Percentiles rank a stretch among this genome's conserved stretches.
These are phyloP conservation scores for Pseudogymnoascus sp. DNA, from an alignment of 2,329 filamentous ascomycete genomes.

Conservation along the genomic window DNA sequence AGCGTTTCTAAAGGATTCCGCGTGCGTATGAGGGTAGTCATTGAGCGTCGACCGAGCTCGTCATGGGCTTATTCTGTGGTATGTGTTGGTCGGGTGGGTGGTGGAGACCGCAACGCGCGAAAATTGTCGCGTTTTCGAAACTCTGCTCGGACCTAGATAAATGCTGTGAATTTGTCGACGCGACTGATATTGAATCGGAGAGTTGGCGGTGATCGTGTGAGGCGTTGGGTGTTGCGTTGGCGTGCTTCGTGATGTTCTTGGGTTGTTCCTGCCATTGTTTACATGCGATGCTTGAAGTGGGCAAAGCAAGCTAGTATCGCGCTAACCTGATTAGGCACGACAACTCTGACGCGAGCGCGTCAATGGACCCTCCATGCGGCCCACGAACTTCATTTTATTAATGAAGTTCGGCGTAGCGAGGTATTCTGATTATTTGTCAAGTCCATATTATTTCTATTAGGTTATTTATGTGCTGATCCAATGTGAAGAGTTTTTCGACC, in stretches of 20 bases:
- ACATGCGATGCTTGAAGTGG: background rate
- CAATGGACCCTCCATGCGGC: background rate
- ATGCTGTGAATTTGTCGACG: background rate
- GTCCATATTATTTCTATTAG: background rate
- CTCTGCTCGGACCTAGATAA: background rate
- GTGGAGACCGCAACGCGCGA: background rate
- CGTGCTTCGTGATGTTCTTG: slow-evolving; percentile 6
- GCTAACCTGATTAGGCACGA: slow-evolving; percentile 1
- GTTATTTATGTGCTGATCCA: background rate
- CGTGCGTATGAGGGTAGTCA: slow-evolving; percentile 62
- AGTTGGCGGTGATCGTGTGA: background rate
- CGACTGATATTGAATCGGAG: background rate
- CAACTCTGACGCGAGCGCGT: slow-evolving; percentile 7
- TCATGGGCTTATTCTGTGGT: slow-evolving; percentile 1
- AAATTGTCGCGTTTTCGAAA: slow-evolving; percentile 5
- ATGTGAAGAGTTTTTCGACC: background rate
- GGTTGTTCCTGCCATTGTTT: slow-evolving; percentile 8
- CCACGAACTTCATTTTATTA: background rate
- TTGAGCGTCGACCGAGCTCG: slow-evolving; percentile 36
- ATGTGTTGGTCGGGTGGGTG: background rate
- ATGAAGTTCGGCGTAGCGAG: background rate
- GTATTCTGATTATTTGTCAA: background rate
- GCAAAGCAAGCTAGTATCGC: slow-evolving; percentile 1
- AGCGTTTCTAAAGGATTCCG: slow-evolving; percentile 58
- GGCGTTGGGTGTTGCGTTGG: slow-evolving; percentile 4